Conservation (phyloP, 2,329 filamentous ascomycete species). For the Ophiocordyceps camponoti-floridani region DNA sequence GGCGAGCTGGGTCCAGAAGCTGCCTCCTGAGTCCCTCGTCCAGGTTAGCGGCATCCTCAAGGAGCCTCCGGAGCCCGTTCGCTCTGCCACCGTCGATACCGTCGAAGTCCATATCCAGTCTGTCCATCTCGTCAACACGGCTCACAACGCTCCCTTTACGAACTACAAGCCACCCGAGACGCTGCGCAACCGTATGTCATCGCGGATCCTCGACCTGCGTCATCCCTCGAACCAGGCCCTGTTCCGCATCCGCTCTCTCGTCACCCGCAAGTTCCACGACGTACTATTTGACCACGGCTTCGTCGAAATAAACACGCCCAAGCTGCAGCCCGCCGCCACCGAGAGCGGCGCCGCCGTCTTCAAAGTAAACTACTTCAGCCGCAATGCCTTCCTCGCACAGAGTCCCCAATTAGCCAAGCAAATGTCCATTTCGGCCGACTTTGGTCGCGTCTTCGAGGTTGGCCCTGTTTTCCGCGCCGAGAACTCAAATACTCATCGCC, state of each 20-base stretch:
- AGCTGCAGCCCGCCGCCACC: conserved; percentile 75
- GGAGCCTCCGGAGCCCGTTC: conserved; percentile 54
- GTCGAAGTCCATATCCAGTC: conserved; percentile 54
- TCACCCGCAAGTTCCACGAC: conserved; percentile 63
- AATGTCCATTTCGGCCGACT: conserved; percentile 79
- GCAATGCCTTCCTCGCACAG: conserved; percentile 75
- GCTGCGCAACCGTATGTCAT: conserved; percentile 50
- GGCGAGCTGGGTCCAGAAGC: conserved; percentile 72
- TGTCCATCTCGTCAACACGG: conserved; percentile 32
- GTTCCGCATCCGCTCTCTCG: conserved; percentile 69
- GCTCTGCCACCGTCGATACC: conserved; percentile 57
- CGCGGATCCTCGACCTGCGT: conserved; percentile 68
- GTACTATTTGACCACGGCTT: conserved; percentile 62
- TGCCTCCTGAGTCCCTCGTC: conserved; percentile 63
- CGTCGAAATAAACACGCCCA: conserved; percentile 87
- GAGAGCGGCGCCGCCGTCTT: conserved; percentile 88
- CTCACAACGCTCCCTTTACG: conserved; percentile 29
- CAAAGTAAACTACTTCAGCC: conserved; percentile 78
- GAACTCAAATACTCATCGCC: conserved; percentile 88
- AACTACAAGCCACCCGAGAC: conserved; percentile 47
- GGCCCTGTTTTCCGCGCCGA: conserved; percentile 69
- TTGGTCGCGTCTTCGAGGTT: conserved; percentile 68
- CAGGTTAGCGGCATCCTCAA: conserved; percentile 59
- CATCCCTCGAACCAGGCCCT: conserved; percentile 77
- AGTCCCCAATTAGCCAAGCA: conserved; percentile 87